Base-by-base conservation (phyloP, 164 flowering plant species). In the Malania oleifera region DNA sequence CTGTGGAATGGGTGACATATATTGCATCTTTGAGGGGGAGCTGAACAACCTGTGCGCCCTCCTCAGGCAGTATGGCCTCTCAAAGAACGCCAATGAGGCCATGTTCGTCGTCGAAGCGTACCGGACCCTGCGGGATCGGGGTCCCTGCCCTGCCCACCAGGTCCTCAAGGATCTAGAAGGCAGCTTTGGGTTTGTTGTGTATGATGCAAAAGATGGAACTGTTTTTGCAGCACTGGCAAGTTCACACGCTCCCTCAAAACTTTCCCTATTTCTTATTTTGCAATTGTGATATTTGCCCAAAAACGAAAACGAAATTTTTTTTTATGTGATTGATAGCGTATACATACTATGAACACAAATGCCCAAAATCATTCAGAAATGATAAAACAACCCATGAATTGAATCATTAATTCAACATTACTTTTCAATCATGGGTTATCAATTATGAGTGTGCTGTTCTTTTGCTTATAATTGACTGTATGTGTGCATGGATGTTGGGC, bases 41-140 rank as follows among this genome's bases (percentile, higher is more conserved):
- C 61, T 90, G 39, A 66, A 76, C 77, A 90, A 85, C 55, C 54
- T 90, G 54, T 67, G 80, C 49, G 54, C 70, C 59, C 74, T 87
- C 5, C 77, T 70, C 66, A 86, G 65, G 66, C 95, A 85, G 19
- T 90, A 90, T 48, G 95, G 97, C 0, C 77, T 90, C 1, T 62
- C 85, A 11, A 84, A 84, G 73, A 48, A 61, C 31, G 72, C 74
- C 18, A 84, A 84, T 50, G 97, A 90, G 73, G 92, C 87, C 15
- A 73, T 85, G 84, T 62, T 87, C 60, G 77, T 80, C 55, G 77
- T 82, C 43, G 91, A 90, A 50, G 97, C 95, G 0, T 90, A 90
- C 63, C 60, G 82, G 69, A 82, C 92, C 17, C 87, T 90, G 12
- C 82, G 97, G 0, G 97, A 90, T 61, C 68, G 97, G 7, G 89